Conservation (phyloP, 2,329 filamentous ascomycete species). For the Penicillium frequentans region DNA sequence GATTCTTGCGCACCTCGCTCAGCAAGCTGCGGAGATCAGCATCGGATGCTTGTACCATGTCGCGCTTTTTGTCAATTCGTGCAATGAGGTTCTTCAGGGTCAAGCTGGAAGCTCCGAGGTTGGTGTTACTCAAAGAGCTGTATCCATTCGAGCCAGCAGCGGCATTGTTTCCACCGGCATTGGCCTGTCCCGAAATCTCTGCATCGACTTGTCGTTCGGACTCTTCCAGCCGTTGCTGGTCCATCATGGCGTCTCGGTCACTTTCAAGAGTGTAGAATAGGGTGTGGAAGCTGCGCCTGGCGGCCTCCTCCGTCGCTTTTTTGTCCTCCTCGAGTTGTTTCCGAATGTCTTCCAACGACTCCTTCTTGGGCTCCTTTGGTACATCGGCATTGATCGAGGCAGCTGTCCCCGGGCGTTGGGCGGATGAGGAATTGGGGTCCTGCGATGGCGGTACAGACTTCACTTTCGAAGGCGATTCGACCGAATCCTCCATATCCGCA, state of each 20-base stretch:
- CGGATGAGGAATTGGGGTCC: conserved; percentile 61
- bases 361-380: conserved; percentile 56
- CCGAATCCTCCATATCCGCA: conserved; percentile 52
- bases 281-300: conserved; percentile 86
- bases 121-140: conserved; percentile 87
- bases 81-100: conserved; percentile 97
- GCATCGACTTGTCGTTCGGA: conserved; percentile 94
- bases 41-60: conserved; percentile 87
- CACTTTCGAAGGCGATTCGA: conserved; percentile 53
- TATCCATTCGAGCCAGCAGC: conserved; percentile 65
- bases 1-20: conserved; percentile 95
- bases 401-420: conserved; percentile 66
- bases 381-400: conserved; percentile 63
- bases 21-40: conserved; percentile 88
- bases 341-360: conserved; percentile 81
- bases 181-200: conserved; percentile 72
- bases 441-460: conserved; percentile 54
- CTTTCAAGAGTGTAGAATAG: conserved; percentile 95
- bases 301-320: conserved; percentile 84
- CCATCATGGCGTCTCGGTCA: conserved; percentile 92
- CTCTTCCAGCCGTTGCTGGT: conserved; percentile 95
- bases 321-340: conserved; percentile 92
- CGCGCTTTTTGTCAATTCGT: conserved; percentile 88
- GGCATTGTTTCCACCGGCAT: conserved; percentile 56
- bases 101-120: conserved; percentile 91